A percentile compares a stretch with the other conserved stretches of the same genome.
phyloP scores from a whole-genome alignment of 225 moss, liverwort and hornwort genomes.

The Marchantia polymorpha region DNA sequence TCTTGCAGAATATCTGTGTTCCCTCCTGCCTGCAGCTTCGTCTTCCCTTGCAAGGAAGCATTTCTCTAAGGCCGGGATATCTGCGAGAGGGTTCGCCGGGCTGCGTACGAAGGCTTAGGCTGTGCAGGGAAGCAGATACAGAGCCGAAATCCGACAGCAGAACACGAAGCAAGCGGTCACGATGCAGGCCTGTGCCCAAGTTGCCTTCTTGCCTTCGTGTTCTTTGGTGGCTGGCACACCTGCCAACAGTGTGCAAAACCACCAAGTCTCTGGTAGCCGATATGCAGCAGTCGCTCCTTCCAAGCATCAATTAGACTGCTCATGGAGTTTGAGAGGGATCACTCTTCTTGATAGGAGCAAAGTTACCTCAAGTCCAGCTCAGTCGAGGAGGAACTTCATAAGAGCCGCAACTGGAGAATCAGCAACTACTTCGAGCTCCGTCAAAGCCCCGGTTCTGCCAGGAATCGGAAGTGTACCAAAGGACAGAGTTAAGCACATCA shows the following conservation, averaged over 20 bases:
- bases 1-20: no score
- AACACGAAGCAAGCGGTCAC: constrained; percentile 1
- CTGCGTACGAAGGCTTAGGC: no score
- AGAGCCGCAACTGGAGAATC: constrained; percentile 36
- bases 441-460: background rate
- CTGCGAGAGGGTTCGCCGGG: no score
- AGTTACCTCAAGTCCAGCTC: background rate
- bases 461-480: constrained; percentile 6
- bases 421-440: constrained; percentile 23
- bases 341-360: background rate
- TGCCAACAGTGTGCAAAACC: background rate
- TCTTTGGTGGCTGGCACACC: background rate
- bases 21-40: no score
- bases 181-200: constrained; percentile 20
- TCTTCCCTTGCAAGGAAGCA: no score
- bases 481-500: constrained; percentile 67
- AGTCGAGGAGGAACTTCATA: constrained; percentile 27
- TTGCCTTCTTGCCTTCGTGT: background rate
- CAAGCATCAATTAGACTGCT: background rate
- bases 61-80: no score
- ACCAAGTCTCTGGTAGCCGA: background rate
- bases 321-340: background rate
- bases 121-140: no score
- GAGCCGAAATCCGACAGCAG: no score
- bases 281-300: background rate